Conservation (phyloP, 2,329 filamentous ascomycete species). For the Leptographium radiaticola region DNA sequence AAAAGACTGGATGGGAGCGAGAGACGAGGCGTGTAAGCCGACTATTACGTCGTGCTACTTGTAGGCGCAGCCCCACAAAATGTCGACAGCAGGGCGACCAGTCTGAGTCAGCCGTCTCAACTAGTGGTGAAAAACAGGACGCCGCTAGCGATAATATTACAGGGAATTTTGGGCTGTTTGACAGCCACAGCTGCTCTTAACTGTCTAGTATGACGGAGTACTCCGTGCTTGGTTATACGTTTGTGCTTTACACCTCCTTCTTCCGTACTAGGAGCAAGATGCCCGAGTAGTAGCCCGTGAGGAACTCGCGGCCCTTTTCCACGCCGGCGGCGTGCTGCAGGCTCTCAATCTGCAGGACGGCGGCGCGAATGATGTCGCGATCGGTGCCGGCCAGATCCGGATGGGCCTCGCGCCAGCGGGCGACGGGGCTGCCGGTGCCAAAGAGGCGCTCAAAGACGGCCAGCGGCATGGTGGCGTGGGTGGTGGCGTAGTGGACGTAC, state of each 20-base stretch:
- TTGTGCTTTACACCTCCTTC: neutral
- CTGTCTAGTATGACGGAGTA: too few relatives aligned
- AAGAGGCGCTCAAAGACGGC: constrained; percentile 23
- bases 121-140: too few relatives aligned
- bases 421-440: constrained; percentile 25
- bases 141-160: too few relatives aligned
- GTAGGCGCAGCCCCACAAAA: too few relatives aligned
- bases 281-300: neutral
- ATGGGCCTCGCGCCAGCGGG: constrained; percentile 31
- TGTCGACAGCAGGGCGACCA: too few relatives aligned
- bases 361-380: constrained; percentile 14
- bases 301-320: constrained; percentile 18
- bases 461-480: constrained; percentile 9
- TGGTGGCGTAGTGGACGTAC: neutral
- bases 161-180: too few relatives aligned
- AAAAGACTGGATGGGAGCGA: too few relatives aligned
- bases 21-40: too few relatives aligned
- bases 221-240: too few relatives aligned
- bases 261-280: neutral
- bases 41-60: too few relatives aligned
- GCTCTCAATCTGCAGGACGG: constrained; percentile 9
- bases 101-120: too few relatives aligned
- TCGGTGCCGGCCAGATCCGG: constrained; percentile 27
- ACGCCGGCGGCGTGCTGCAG: constrained; percentile 21
- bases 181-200: too few relatives aligned